These are phyloP conservation scores for Globisporangium uncinulatum DNA, from an alignment of 352 stramenopile genomes.

Conservation along the genomic window DNA sequence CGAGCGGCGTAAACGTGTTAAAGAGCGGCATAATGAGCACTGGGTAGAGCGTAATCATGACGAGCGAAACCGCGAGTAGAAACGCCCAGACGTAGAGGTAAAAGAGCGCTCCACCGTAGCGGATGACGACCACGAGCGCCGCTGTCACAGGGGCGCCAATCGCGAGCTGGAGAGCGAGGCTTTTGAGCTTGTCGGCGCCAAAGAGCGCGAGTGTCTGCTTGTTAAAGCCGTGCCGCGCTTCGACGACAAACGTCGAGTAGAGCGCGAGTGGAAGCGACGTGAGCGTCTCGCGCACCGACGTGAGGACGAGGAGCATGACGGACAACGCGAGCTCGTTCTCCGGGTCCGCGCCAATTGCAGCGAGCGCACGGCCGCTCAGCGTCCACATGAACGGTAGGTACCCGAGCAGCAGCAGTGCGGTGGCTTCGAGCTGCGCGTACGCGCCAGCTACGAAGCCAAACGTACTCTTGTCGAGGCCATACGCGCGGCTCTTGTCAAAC, in stretches of 20 bases:
- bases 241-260: constrained; percentile 97
- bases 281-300: constrained; percentile 53
- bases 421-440: constrained; percentile 84
- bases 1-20: constrained; percentile 92
- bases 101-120: constrained; percentile 65
- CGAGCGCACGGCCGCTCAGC: constrained; percentile 53
- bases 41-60: constrained; percentile 96
- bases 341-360: constrained; percentile 42
- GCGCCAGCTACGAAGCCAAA: constrained; percentile 90
- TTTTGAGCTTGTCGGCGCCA: constrained; percentile 94
- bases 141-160: constrained; percentile 69
- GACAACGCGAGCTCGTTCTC: constrained; percentile 84
- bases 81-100: constrained; percentile 95
- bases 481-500: constrained; percentile 91
- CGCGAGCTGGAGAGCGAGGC: constrained; percentile 78
- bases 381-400: constrained; percentile 95
- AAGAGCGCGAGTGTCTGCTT: constrained; percentile 95
- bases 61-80: constrained; percentile 89
- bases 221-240: constrained; percentile 97
- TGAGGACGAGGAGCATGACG: constrained; percentile 66
- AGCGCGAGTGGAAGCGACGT: constrained; percentile 61
- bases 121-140: constrained; percentile 64
- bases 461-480: constrained; percentile 95
- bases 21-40: constrained; percentile 97
- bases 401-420: constrained; percentile 86